Evolutionary conservation across 2,329 filamentous ascomycete species (phyloP).

Genomic region (Fonsecaea erecta): DNA sequence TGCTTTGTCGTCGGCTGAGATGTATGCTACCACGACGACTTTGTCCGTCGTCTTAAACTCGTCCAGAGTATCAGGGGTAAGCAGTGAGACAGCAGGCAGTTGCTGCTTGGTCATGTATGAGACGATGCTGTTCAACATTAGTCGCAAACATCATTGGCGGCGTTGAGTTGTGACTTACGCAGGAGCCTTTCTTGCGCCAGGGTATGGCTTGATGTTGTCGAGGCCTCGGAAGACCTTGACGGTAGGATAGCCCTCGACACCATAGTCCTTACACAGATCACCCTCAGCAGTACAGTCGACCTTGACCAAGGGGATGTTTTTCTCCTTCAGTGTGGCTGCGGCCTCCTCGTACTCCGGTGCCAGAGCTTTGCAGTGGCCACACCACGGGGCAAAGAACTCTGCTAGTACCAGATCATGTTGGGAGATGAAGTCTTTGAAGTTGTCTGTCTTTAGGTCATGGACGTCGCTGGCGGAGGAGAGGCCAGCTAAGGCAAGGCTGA

Average conservation of each 20-base stretch:
- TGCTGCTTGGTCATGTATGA: conserved; percentile 99
- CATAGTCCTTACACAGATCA: conserved; percentile 86
- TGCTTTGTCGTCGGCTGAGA: conserved; percentile 77
- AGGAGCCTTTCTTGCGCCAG: conserved; percentile 85
- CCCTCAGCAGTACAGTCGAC: conserved; percentile 90
- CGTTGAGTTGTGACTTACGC: conserved; percentile 51
- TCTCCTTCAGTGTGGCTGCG: conserved; percentile 54
- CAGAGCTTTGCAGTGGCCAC: conserved; percentile 97
- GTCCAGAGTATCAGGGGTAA: conserved; percentile 80
- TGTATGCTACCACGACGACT: conserved; percentile 90
- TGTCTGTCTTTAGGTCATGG: conserved; percentile 79
- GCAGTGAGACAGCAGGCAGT: conserved; percentile 83
- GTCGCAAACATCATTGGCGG: conserved; percentile 35
- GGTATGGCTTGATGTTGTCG: conserved; percentile 81
- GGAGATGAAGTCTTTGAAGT: conserved; percentile 84
- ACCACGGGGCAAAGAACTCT: conserved; percentile 98
- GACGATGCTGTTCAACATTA: conserved; percentile 56
- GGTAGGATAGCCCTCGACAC: conserved; percentile 97
- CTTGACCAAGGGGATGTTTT: conserved; percentile 55
- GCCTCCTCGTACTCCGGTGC: conserved; percentile 61
- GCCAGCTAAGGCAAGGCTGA: conserved; percentile 46
- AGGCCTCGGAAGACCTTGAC: conserved; percentile 97
- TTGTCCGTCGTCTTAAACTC: conserved; percentile 99
- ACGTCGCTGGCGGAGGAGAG: conserved; percentile 71
- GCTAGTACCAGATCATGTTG: conserved; percentile 87